These are phyloP conservation scores for Hydnomerulius pinastri DNA, from an alignment of 768 basidiomycete species.

Conservation along the genomic window DNA sequence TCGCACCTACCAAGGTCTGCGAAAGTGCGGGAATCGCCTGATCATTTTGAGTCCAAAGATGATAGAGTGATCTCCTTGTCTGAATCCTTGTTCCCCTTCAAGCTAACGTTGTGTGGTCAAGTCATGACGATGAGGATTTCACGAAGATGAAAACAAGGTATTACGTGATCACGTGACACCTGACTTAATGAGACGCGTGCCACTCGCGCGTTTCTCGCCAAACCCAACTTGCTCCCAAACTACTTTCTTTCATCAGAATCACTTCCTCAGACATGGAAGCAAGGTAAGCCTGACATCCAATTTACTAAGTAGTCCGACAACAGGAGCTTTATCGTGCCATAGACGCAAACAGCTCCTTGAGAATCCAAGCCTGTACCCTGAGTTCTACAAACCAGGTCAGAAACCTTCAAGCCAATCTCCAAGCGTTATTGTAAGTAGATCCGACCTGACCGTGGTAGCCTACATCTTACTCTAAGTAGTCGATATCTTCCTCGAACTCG, in stretches of 20 bases:
- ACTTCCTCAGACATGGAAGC: slow-evolving; percentile 25
- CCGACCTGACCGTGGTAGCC: background rate
- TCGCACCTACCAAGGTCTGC: too few relatives aligned
- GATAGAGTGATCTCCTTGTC: too few relatives aligned
- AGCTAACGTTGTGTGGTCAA: too few relatives aligned
- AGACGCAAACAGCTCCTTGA: slow-evolving; percentile 30
- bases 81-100: too few relatives aligned
- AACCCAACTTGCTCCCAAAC: slow-evolving; percentile 1
- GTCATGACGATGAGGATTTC: too few relatives aligned
- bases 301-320: too few relatives aligned
- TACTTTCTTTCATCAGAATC: slow-evolving; percentile 4
- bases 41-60: too few relatives aligned
- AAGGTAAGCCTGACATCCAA: slow-evolving; percentile 17
- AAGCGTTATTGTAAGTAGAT: slow-evolving; percentile 24
- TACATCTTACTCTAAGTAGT: slow-evolving; percentile 12
- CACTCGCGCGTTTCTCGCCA: slow-evolving; percentile 12
- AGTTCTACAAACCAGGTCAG: slow-evolving; percentile 28
- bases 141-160: too few relatives aligned
- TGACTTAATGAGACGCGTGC: slow-evolving; percentile 22
- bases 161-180: slow-evolving; percentile 26
- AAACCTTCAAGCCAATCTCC: slow-evolving; percentile 9
- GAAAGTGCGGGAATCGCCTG: too few relatives aligned
- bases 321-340: background rate
- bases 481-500: slow-evolving; percentile 19
- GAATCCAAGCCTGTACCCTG: slow-evolving; percentile 29